Evolutionary conservation across 306 rosid species (phyloP).

Genomic region (Neltuma alba): DNA sequence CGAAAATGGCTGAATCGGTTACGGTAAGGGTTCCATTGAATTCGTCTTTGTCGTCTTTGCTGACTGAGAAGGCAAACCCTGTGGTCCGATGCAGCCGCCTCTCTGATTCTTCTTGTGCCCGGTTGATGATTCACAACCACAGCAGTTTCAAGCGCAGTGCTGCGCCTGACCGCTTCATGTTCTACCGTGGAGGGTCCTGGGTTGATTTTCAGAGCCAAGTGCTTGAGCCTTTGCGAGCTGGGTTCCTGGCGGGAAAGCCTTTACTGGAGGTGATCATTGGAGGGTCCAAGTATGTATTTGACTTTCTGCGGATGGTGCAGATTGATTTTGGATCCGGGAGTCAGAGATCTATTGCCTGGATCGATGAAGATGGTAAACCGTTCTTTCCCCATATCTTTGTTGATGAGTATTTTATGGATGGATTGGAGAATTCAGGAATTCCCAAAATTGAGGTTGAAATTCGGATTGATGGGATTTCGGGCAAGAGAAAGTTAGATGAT

Average conservation of each 20-base stretch:
- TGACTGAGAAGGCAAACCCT: neutral
- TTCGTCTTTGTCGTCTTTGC: conserved; percentile 5
- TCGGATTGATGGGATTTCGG: conserved; percentile 32
- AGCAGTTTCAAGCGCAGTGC: conserved; percentile 50
- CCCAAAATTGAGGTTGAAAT: conserved; percentile 40
- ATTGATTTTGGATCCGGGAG: conserved; percentile 42
- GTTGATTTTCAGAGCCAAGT: conserved; percentile 43
- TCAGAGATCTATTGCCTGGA: conserved; percentile 70
- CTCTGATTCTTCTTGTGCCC: conserved; percentile 25
- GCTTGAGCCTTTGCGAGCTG: conserved; percentile 35
- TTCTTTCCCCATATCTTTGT: conserved; percentile 59
- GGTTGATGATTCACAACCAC: conserved; percentile 32
- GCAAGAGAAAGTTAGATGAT: conserved; percentile 37
- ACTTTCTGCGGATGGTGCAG: conserved; percentile 63
- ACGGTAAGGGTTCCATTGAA: conserved; percentile 12
- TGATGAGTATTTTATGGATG: conserved; percentile 36
- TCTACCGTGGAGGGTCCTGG: conserved; percentile 51
- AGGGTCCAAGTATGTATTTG: conserved; percentile 47
- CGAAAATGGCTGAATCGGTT: conserved; percentile 32
- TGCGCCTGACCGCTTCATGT: conserved; percentile 55
- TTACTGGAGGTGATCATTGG: conserved; percentile 38
- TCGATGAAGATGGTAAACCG: conserved; percentile 47
- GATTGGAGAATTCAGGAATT: neutral
- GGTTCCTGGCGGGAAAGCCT: conserved; percentile 46
- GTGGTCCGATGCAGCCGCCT: neutral